Base-by-base conservation (phyloP, 2,329 filamentous ascomycete genomes). In the Phialophora chinensis region DNA sequence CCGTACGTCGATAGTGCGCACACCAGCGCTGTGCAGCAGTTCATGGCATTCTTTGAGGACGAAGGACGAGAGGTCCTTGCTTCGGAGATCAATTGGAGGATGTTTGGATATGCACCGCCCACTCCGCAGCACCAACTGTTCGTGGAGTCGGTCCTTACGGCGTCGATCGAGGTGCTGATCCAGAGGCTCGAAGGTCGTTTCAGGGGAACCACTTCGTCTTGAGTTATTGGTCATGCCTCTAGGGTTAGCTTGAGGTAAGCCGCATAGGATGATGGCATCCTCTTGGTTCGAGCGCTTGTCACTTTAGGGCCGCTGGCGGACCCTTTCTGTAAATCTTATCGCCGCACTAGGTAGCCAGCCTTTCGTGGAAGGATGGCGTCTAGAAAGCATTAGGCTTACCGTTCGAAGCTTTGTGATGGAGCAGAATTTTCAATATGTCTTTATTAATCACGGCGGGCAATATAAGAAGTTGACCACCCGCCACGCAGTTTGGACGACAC, bases 1-100 rank as follows among this genome's bases (percentile, higher is more conserved):
- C 63, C 66, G 10, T 68, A 68, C 33, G 60, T 58, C n/a, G 63
- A 68, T 11, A 55, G 55, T 52, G 25, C 17, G 7, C 47, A 63
- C n/a, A 11, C 42, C 14, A 35, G 23, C 4, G 29, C 53, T 4
- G 52, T 66, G 52, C 44, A 66, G 25, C 44, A 59, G 50, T 66
- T 66, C 29, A 54, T 66, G 29, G 44, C 60, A 1, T 66, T 59
- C 20, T 52, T 66, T 29, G 50, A 50, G n/a, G n/a, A 31, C 17
- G 63, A 65, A n/a, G 63, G 47, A 7, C 58, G 29, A 27, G 17
- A 27, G 7, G 20, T 56, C 1, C 31, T 65, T n/a, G 17, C 35
- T 0, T 35, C 47, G 7, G 49, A 54, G 58, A 55, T 65, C 38
- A 61, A 61, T 20, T n/a, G 38, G 35, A 23, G 63, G 3, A 55